Evolutionary conservation across 148 eudicot genomes (phyloP), one percentile per base, ranked within the genome.

Genomic region (Oxyria digyna): DNA sequence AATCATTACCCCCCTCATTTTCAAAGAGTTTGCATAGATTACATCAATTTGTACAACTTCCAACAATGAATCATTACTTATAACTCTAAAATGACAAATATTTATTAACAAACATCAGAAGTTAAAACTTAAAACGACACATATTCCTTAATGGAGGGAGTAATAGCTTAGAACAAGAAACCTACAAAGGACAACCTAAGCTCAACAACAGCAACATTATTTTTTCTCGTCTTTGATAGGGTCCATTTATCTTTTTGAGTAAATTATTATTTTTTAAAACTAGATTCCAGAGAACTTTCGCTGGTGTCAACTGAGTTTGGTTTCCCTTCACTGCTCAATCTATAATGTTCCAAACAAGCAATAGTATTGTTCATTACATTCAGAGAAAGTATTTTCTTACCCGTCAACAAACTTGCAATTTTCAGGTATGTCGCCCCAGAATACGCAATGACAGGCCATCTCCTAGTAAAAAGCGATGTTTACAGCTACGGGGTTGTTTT

Each of bases 371-470:
- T 66, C 26, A 41, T 66, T 46, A 66, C 35, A 65, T 6, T 27
- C 52, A 33, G n/a, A 66, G 37, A 32, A 42, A 42, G 31, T 17
- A 1, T 15, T 42, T 48, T 46, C 71, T 71, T 48, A 71, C 62
- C 70, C 26, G 57, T 26, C 29, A 29, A 54, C 9, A 54, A 67
- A 29, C 20, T 57, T 35, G 69, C 38, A 43, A 48, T 45, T 70
- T 81, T 74, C 91, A 93, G 98, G 77, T 93, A 93, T 69, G 98
- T 93, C 37, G 98, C 98, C 69, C 98, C 98, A 31, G 98, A 93
- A 79, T 93, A 93, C 79, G 98, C 98, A 71, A 93, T 93, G 98
- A 93, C 98, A 17, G 98, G 98, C 50, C 98, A 93, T 71, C 79
- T 93, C 29, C 98, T 93, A 23, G 98, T 93, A 31, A 93, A 93